Evolutionary conservation across 352 stramenopile genomes (phyloP).

Genomic region (Pythium rishiriense): DNA sequence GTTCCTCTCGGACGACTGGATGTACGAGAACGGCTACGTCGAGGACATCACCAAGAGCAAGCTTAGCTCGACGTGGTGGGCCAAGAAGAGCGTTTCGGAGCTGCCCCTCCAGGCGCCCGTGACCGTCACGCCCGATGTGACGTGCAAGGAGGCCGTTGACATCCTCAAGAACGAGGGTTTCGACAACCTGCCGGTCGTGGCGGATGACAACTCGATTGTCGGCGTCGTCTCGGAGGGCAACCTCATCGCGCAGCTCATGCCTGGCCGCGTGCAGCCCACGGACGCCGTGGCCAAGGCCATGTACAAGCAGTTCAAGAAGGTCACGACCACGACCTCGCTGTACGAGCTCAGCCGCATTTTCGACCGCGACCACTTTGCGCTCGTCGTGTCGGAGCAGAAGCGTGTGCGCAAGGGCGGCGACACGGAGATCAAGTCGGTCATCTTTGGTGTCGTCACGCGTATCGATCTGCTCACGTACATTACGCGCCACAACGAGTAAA

Average conservation of each 20-base stretch:
- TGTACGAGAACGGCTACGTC: slow-evolving; percentile 86
- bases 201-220: slow-evolving; percentile 88
- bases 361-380: slow-evolving; percentile 95
- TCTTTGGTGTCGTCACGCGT: slow-evolving; percentile 94
- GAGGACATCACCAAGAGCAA: slow-evolving; percentile 73
- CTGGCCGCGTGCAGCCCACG: slow-evolving; percentile 83
- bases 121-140: slow-evolving; percentile 90
- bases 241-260: slow-evolving; percentile 91
- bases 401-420: slow-evolving; percentile 81
- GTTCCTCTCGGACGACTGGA: slow-evolving; percentile 96
- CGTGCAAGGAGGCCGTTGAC: slow-evolving; percentile 93
- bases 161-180: slow-evolving; percentile 93
- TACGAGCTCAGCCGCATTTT: slow-evolving; percentile 93
- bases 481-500: slow-evolving; percentile 56
- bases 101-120: slow-evolving; percentile 88
- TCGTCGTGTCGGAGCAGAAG: slow-evolving; percentile 94
- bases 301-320: slow-evolving; percentile 96
- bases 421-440: slow-evolving; percentile 83
- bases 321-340: slow-evolving; percentile 89
- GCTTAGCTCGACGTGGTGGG: slow-evolving; percentile 93
- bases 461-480: slow-evolving; percentile 97
- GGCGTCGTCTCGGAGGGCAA: slow-evolving; percentile 97
- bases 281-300: slow-evolving; percentile 91
- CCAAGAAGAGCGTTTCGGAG: slow-evolving; percentile 90
- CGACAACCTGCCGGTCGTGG: slow-evolving; percentile 77